phyloP scores from a whole-genome alignment of 208 protist species.

The Acanthamoeba rhysodes region DNA sequence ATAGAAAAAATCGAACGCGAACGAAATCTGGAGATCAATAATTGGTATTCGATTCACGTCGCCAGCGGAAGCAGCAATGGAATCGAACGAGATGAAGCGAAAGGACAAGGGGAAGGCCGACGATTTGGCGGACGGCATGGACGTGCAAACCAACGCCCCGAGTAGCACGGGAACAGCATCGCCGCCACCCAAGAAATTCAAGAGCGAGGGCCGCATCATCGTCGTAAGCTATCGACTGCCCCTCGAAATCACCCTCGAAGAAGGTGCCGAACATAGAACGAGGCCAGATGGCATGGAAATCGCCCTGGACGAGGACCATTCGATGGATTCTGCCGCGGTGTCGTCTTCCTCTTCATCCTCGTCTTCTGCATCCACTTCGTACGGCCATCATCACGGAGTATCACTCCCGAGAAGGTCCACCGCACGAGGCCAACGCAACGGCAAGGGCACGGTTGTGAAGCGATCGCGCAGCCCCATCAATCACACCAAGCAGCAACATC shows the following conservation, averaged over 20 bases:
- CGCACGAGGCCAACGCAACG: background rate
- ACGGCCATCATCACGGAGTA: background rate
- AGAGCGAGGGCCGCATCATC: conserved; percentile 11
- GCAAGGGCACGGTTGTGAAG: conserved; percentile 37
- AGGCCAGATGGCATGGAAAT: background rate
- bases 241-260: conserved; percentile 21
- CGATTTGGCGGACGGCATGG: background rate
- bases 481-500: background rate
- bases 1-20: too few species aligned
- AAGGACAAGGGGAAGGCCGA: background rate
- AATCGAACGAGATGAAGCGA: background rate
- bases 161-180: background rate
- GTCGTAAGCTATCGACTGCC: conserved; percentile 29
- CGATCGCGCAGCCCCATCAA: conserved; percentile 34
- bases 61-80: background rate
- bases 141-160: background rate
- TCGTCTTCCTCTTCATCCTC: background rate
- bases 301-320: background rate
- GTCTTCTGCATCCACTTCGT: background rate
- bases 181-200: background rate
- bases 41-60: too few species aligned
- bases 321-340: background rate
- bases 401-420: background rate
- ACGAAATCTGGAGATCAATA: too few species aligned
- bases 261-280: background rate